phyloP scores from a whole-genome alignment of 768 basidiomycete genomes.

The Lentinus tigrinus region DNA sequence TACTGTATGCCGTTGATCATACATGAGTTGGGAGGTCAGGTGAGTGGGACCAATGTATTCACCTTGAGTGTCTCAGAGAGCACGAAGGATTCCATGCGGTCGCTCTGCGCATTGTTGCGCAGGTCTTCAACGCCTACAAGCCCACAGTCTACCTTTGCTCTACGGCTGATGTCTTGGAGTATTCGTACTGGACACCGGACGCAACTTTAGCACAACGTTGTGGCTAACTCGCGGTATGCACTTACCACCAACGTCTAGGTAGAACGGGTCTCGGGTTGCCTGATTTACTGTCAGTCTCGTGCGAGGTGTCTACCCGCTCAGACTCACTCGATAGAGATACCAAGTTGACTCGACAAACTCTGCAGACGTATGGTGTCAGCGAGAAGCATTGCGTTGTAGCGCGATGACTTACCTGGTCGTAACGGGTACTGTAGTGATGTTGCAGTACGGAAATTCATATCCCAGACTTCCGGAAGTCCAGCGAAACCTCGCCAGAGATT shows the following conservation, averaged over 20 bases:
- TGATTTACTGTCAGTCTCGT: constrained; percentile 30
- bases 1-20: constrained; percentile 55
- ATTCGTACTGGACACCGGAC: constrained; percentile 53
- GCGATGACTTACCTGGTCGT: constrained; percentile 56
- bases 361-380: constrained; percentile 17
- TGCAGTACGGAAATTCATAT: constrained; percentile 69
- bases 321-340: constrained; percentile 83
- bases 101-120: constrained; percentile 72
- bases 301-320: not conserved
- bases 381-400: not conserved
- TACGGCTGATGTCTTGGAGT: constrained; percentile 67
- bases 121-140: constrained; percentile 81
- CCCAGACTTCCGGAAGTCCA: constrained; percentile 91
- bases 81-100: constrained; percentile 97
- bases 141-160: constrained; percentile 85
- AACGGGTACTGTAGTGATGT: constrained; percentile 80
- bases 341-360: constrained; percentile 97
- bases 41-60: not conserved
- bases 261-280: constrained; percentile 92
- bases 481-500: constrained; percentile 88
- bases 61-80: constrained; percentile 92
- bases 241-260: constrained; percentile 73
- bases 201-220: not conserved
- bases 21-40: not conserved
- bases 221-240: not conserved